Conservation (phyloP, 495 filamentous ascomycete species). For the Staphylotrichum tortipilum region DNA sequence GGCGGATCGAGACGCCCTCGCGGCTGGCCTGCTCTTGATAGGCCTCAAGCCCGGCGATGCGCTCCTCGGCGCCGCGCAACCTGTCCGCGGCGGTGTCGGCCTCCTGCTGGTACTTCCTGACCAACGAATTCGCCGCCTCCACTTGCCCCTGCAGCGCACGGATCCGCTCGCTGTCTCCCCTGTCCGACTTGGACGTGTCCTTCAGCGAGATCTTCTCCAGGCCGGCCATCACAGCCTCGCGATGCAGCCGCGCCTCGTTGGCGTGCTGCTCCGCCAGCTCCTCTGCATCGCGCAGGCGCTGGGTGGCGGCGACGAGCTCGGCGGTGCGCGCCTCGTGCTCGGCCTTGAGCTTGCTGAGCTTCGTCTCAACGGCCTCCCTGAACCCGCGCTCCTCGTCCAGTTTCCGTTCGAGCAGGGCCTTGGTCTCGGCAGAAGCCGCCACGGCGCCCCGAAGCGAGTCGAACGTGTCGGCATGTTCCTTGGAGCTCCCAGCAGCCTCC, state of each 20-base stretch:
- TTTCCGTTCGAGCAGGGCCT: conserved; percentile 65
- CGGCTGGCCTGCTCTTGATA: conserved; percentile 95
- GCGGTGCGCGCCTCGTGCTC: conserved; percentile 78
- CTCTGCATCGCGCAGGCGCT: conserved; percentile 75
- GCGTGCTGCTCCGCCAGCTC: conserved; percentile 84
- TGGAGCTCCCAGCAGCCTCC: conserved; percentile 55
- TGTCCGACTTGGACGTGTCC: conserved; percentile 42
- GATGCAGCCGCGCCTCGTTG: conserved; percentile 78
- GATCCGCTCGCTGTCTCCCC: conserved; percentile 65
- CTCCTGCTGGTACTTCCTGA: conserved; percentile 77
- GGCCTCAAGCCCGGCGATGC: conserved; percentile 90
- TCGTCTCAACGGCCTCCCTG: conserved; percentile 68
- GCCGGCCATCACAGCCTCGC: conserved; percentile 71
- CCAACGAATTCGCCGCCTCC: conserved; percentile 64
- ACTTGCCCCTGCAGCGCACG: conserved; percentile 70
- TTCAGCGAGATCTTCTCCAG: conserved; percentile 60
- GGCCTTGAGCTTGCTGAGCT: conserved; percentile 65
- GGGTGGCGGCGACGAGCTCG: conserved; percentile 67
- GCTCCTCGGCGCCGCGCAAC: conserved; percentile 83
- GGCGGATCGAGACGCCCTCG: conserved; percentile 78
- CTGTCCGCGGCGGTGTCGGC: conserved; percentile 85
- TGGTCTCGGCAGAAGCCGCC: conserved; percentile 65
- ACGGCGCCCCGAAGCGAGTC: conserved; percentile 70
- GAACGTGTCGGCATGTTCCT: conserved; percentile 65
- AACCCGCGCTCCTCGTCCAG: conserved; percentile 75